These are phyloP conservation scores for Babesia ovis DNA, from an alignment of 169 alveolate genomes.

Conservation along the genomic window DNA sequence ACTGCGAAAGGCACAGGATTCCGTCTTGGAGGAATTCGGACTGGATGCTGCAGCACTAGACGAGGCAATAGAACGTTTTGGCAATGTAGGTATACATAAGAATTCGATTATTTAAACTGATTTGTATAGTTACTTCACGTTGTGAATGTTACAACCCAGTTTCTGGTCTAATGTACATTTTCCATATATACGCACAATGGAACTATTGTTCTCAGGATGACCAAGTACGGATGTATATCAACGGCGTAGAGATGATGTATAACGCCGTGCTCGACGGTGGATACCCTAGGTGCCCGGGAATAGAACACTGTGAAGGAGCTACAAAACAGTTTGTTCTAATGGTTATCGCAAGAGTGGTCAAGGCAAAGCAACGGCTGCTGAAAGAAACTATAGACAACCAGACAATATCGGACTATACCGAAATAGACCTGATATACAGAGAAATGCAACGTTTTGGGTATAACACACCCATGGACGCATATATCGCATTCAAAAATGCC, in stretches of 20 bases:
- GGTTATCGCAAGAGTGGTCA: conserved; percentile 21
- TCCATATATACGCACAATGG: too few relatives aligned
- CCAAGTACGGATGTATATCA: conserved; percentile 55
- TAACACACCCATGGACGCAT: conserved; percentile 27
- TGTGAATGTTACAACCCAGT: not conserved
- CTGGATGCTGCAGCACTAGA: conserved; percentile 36
- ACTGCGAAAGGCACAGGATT: conserved; percentile 27
- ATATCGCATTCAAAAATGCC: conserved; percentile 40
- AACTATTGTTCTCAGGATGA: conserved; percentile 55
- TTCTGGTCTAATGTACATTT: too few relatives aligned
- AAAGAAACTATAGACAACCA: not conserved
- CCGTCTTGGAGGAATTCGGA: conserved; percentile 50
- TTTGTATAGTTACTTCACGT: not conserved
- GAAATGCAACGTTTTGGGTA: conserved; percentile 61
- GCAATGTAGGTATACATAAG: too few relatives aligned
- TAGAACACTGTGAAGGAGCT: conserved; percentile 25
- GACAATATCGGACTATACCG: not conserved
- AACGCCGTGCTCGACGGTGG: conserved; percentile 51
- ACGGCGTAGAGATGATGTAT: conserved; percentile 61
- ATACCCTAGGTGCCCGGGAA: conserved; percentile 62
- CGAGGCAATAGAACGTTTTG: conserved; percentile 39
- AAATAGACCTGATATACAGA: conserved; percentile 4
- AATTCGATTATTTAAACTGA: too few relatives aligned
- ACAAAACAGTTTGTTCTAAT: conserved; percentile 21
- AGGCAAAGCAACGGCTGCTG: conserved; percentile 7